phyloP scores from a whole-genome alignment of 768 basidiomycete genomes.

The Auriscalpium vulgare region DNA sequence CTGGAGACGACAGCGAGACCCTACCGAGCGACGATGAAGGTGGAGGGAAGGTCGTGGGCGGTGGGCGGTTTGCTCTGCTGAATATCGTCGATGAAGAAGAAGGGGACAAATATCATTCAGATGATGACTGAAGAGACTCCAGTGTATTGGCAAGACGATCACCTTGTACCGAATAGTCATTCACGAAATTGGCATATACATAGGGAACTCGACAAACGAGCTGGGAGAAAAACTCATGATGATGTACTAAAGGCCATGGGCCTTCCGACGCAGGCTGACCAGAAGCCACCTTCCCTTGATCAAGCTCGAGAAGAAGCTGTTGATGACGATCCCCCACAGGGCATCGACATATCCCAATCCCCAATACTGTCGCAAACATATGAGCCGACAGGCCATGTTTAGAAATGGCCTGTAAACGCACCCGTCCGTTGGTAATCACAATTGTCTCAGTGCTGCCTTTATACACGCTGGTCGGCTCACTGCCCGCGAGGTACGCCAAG shows the following conservation, averaged over 20 bases:
- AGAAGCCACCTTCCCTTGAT: slow-evolving; percentile 10
- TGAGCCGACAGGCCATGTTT: too few relatives aligned
- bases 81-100: background rate
- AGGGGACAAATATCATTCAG: background rate
- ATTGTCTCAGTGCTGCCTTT: slow-evolving; percentile 44
- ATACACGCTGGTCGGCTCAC: slow-evolving; percentile 32
- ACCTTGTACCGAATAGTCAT: too few relatives aligned
- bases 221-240: too few relatives aligned
- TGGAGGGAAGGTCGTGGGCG: slow-evolving; percentile 2
- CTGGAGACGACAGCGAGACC: slow-evolving; percentile 17
- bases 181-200: too few relatives aligned
- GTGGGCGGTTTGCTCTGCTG: background rate
- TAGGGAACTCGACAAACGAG: too few relatives aligned
- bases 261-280: background rate
- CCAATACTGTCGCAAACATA: background rate
- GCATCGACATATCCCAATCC: slow-evolving; percentile 4
- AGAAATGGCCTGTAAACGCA: slow-evolving; percentile 6
- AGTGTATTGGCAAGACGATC: slow-evolving; percentile 23
- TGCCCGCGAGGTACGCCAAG: slow-evolving; percentile 33
- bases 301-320: slow-evolving; percentile 9
- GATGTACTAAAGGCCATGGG: too few relatives aligned
- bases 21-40: background rate
- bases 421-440: slow-evolving; percentile 18
- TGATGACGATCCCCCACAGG: slow-evolving; percentile 10
- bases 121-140: background rate